Evolutionary conservation across 768 basidiomycete species (phyloP), one percentile per base, ranked within the genome.

Genomic region (Fomitopsis pulvina): DNA sequence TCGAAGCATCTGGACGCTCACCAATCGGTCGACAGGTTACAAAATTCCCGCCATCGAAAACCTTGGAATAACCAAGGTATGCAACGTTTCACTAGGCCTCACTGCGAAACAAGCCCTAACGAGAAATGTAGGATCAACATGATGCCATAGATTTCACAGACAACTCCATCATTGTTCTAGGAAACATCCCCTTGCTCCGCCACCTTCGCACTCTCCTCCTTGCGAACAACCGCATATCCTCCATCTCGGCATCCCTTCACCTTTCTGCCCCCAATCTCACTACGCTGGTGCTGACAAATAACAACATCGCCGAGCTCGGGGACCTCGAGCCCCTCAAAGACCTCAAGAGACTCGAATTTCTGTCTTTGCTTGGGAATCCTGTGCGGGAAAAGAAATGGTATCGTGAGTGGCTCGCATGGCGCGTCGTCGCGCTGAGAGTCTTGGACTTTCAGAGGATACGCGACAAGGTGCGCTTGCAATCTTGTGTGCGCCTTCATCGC

Each of bases 41-140:
- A 92, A 91, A 79, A 93, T 94, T 57, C 92, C 92, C 47, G 81
- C 87, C 49, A 95, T 95, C 65, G 92, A 95, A 84, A 95, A 95
- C 77, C 77, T 95, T 57, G 92, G 92, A 75, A 87, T 93, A 55
- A 91, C 92, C 66, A 84, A 76, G 76, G 89, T 83, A 66, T 58
- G 80, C 67, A 34, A 50, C 45, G 26, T 25, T 42, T n/a, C n/a
- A n/a, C n/a, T n/a, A n/a, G n/a, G n/a, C n/a, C n/a, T n/a, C n/a
- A 29, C 34, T 56, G 32, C 55, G n/a, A n/a, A n/a, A n/a, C n/a
- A n/a, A n/a, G n/a, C n/a, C n/a, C n/a, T n/a, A n/a, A n/a, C n/a
- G n/a, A n/a, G n/a, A n/a, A n/a, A n/a, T n/a, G 11, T 27, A 92
- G 87, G 92, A 95, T 72, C 87, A 92, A 70, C 86, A 94, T 63